Base-by-base conservation (phyloP, 352 stramenopile genomes). In the Phytophthora tubulina region DNA sequence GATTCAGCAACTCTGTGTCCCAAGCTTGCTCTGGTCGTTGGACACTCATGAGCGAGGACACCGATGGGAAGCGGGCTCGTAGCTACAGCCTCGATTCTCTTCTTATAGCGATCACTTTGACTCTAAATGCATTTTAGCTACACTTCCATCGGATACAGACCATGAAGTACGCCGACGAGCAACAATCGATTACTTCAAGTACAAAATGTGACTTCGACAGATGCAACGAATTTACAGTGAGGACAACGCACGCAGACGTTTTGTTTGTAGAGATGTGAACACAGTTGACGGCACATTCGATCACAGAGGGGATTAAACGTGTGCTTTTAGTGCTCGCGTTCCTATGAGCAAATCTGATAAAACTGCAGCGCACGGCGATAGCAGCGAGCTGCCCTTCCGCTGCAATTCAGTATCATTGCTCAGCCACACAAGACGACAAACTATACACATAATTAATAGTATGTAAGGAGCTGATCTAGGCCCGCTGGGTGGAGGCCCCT, bases 271-370 rank as follows among this genome's bases (percentile, higher is more conserved):
- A 67, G 36, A 63, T 93, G 82, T 93, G 85, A 93, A 59, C 80
- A 91, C 85, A 88, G 74, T 93, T 93, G 85, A 93, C 85, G 85
- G 85, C 85, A 93, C 85, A 91, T 91, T 93, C 71, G 75, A 87
- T 85, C 84, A 93, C 72, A 49, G 74, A 79, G 49, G 35, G 61
- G 81, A 89, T 80, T 70, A 88, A 93, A 91, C 85, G 85, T 93
- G 85, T 93, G 85, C 85, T 93, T 93, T 93, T 83, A 93, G 84
- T 90, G 82, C 73, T 93, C 85, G 85, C 85, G 80, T 93, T 75
- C 41, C 46, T 93, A 85, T 93, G 51, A 86, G 85, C 85, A 91
- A 82, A 85, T 87, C 74, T 67, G 85, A 93, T 93, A 91, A 89
- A 89, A 93, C 74, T 89, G 76, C 80, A 89, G 63, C 81, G 82